Conservation (phyloP, 352 stramenopile genomes). For the Pythium scleroteichum region DNA sequence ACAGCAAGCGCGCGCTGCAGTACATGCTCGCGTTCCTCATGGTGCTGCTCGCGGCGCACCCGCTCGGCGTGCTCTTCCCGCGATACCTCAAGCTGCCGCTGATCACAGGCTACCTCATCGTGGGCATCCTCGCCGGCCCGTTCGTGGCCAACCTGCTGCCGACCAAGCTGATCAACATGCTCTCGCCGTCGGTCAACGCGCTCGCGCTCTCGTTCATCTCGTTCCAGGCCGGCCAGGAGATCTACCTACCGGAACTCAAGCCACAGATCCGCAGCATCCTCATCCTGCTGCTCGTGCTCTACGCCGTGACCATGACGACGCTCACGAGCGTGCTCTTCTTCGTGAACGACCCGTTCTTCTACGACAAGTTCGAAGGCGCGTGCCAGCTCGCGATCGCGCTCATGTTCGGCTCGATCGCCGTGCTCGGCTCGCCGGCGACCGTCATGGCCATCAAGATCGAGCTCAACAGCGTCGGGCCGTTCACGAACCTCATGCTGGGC, state of each 20-base stretch:
- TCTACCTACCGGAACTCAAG: conserved; percentile 64
- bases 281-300: conserved; percentile 48
- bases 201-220: conserved; percentile 77
- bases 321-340: conserved; percentile 46
- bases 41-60: conserved; percentile 59
- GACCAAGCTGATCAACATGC: conserved; percentile 39
- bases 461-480: conserved; percentile 68
- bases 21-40: conserved; percentile 58
- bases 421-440: conserved; percentile 62
- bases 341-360: conserved; percentile 61
- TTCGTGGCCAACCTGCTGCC: conserved; percentile 58
- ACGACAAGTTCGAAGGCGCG: conserved; percentile 41
- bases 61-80: conserved; percentile 62
- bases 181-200: conserved; percentile 54
- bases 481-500: conserved; percentile 76
- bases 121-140: conserved; percentile 58
- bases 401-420: conserved; percentile 75
- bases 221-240: conserved; percentile 75
- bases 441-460: conserved; percentile 83
- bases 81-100: conserved; percentile 57
- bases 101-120: conserved; percentile 73
- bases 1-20: conserved; percentile 43
- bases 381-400: conserved; percentile 68
- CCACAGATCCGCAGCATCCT: conserved; percentile 67
- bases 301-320: conserved; percentile 60